phyloP scores from a whole-genome alignment of 805 yeast genomes.

The Nakazawaea ishiwadae region DNA sequence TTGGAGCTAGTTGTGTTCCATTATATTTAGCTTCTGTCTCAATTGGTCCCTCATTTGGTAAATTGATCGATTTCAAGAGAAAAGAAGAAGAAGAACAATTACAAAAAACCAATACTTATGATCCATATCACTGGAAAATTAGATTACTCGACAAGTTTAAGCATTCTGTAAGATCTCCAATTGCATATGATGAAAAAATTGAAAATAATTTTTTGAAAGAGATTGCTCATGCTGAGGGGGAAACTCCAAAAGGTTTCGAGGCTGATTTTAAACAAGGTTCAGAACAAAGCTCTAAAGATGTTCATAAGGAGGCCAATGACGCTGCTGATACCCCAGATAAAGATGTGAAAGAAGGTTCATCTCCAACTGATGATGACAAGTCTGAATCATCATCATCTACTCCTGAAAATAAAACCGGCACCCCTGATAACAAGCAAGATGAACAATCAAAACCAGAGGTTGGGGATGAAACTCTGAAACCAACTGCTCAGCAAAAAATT shows the following conservation, averaged over 20 bases:
- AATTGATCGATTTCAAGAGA: conserved; percentile 11
- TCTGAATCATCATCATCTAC: no score
- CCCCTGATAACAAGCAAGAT: background rate
- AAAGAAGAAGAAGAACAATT: conserved; percentile 9
- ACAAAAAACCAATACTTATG: conserved; percentile 3
- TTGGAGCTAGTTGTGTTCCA: conserved; percentile 7
- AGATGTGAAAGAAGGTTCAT: background rate
- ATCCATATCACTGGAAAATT: conserved; percentile 7
- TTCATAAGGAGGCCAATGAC: background rate
- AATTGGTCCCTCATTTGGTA: conserved; percentile 9
- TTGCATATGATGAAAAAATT: background rate
- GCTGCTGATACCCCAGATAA: background rate
- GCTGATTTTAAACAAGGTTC: background rate
- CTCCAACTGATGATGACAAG: background rate
- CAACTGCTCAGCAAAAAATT: conserved; percentile 3
- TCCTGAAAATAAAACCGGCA: background rate
- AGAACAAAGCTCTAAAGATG: background rate
- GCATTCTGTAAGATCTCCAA: background rate
- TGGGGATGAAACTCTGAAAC: background rate
- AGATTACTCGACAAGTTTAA: conserved; percentile 4
- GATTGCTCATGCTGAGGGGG: conserved; percentile 1
- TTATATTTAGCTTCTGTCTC: background rate
- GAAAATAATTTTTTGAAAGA: conserved; percentile 5
- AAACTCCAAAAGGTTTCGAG: conserved; percentile 4
- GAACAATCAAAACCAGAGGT: background rate